A percentile compares a stretch with the other conserved stretches of the same genome.
phyloP scores from a whole-genome alignment of 352 stramenopile genomes.

The Globisporangium echinulatum region DNA sequence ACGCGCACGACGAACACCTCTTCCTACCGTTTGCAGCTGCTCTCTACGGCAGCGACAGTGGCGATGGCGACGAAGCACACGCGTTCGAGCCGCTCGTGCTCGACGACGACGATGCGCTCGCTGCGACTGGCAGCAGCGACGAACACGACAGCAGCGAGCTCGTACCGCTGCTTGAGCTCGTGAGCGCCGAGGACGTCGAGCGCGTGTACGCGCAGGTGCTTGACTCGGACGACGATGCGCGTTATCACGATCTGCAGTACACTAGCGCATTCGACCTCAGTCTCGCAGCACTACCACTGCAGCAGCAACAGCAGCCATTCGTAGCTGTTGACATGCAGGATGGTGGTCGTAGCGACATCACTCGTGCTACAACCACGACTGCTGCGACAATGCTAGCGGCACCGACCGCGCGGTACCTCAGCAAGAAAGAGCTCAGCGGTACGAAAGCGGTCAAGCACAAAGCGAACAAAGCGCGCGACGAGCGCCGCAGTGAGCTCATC shows the following conservation, averaged over 20 bases:
- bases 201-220: not conserved
- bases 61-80: not conserved
- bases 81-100: not conserved
- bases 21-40: not conserved
- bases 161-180: not conserved
- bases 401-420: not conserved
- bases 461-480: constrained; percentile 10
- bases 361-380: too few species aligned
- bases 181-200: constrained; percentile 1
- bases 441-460: constrained; percentile 9
- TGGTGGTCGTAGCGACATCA: not conserved
- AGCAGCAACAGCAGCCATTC: not conserved
- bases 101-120: not conserved
- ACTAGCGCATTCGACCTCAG: not conserved
- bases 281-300: not conserved
- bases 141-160: not conserved
- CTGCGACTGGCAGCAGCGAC: not conserved
- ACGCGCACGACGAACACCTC: not conserved
- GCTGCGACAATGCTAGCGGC: not conserved
- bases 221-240: not conserved
- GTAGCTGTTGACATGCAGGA: too few species aligned
- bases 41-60: not conserved
- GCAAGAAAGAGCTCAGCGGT: not conserved
- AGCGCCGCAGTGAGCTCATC: constrained; percentile 8
- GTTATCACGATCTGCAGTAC: not conserved